These are phyloP conservation scores for Neurospora sp. DNA, from an alignment of 495 filamentous ascomycete species.

Conservation along the genomic window DNA sequence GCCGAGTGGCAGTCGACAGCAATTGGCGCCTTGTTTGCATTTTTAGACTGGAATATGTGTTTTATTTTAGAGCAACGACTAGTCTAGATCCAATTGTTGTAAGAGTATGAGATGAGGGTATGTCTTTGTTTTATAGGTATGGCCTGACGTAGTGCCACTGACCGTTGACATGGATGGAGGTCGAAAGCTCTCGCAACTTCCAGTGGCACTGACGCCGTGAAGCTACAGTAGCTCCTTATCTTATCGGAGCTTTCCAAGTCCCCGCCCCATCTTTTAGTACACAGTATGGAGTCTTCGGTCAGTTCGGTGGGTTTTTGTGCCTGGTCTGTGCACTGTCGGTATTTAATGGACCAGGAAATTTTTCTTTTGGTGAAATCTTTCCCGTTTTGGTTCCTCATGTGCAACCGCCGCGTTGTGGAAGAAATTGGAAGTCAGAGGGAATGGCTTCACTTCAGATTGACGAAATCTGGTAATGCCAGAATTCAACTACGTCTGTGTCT, in stretches of 20 bases:
- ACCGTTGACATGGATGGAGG: background rate
- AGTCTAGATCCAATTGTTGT: background rate
- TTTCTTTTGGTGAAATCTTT: constrained; percentile 3
- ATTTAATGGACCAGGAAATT: constrained; percentile 16
- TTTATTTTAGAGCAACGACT: background rate
- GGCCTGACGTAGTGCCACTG: background rate
- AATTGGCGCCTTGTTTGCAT: constrained; percentile 34
- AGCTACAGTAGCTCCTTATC: constrained; percentile 10
- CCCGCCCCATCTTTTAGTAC: background rate
- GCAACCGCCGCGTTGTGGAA: background rate
- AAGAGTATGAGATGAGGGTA: background rate
- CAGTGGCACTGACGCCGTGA: background rate
- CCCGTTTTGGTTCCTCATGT: constrained; percentile 18
- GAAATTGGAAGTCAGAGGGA: background rate
- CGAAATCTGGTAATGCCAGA: background rate
- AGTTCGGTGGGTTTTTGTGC: background rate
- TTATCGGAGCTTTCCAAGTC: constrained; percentile 11
- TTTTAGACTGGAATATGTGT: background rate
- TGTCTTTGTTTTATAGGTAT: background rate
- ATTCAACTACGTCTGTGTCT: background rate
- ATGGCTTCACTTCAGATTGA: background rate
- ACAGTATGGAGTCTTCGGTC: background rate
- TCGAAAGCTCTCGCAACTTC: constrained; percentile 25
- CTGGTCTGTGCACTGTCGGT: constrained; percentile 9
- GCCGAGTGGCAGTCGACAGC: constrained; percentile 24